Percentiles rank a stretch among this genome's conserved stretches.
Conservation (phyloP, 192 early-diverging fungal genomes). For the Chytriomyces confervae region DNA sequence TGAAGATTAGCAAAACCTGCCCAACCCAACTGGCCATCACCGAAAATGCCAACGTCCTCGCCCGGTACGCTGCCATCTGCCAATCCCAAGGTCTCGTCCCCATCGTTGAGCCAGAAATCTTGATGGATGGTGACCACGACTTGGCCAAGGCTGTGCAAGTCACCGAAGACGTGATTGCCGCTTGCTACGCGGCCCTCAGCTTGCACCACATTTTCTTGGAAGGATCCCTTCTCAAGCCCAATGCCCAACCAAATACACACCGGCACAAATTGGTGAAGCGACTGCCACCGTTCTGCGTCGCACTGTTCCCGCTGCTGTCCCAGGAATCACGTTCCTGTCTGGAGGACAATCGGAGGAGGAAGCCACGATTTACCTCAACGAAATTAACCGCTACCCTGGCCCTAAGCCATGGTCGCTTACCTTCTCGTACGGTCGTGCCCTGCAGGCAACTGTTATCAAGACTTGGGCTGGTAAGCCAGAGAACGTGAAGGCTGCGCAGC, state of each 20-base stretch:
- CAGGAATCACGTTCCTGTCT: slow-evolving; percentile 55
- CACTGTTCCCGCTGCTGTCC: slow-evolving; percentile 53
- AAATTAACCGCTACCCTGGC: slow-evolving; percentile 40
- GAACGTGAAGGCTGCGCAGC: slow-evolving; percentile 51
- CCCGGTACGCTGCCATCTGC: slow-evolving; percentile 53
- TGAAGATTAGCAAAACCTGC: slow-evolving; percentile 43
- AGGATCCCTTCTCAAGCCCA: slow-evolving; percentile 54
- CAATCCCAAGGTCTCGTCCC: slow-evolving; percentile 51
- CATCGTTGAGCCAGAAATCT: slow-evolving; percentile 56
- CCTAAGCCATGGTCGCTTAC: slow-evolving; percentile 49
- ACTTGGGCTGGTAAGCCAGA: slow-evolving; percentile 49
- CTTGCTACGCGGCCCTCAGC: slow-evolving; percentile 46
- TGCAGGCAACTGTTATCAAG: slow-evolving; percentile 53
- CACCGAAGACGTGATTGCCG: slow-evolving; percentile 49
- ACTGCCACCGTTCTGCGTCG: slow-evolving; percentile 48
- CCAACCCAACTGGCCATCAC: slow-evolving; percentile 44
- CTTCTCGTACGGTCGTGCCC: slow-evolving; percentile 53
- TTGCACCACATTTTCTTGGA: slow-evolving; percentile 53
- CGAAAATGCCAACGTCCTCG: slow-evolving; percentile 55
- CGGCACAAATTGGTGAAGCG: slow-evolving; percentile 45
- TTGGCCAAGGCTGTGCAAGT: slow-evolving; percentile 42
- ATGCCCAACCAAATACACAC: slow-evolving; percentile 50
- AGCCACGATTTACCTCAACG: slow-evolving; percentile 52
- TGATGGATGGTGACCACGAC: slow-evolving; percentile 57
- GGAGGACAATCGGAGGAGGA: slow-evolving; percentile 53